These are phyloP conservation scores for Dothistroma septosporum DNA, from an alignment of 2,329 filamentous ascomycete species.

Conservation along the genomic window DNA sequence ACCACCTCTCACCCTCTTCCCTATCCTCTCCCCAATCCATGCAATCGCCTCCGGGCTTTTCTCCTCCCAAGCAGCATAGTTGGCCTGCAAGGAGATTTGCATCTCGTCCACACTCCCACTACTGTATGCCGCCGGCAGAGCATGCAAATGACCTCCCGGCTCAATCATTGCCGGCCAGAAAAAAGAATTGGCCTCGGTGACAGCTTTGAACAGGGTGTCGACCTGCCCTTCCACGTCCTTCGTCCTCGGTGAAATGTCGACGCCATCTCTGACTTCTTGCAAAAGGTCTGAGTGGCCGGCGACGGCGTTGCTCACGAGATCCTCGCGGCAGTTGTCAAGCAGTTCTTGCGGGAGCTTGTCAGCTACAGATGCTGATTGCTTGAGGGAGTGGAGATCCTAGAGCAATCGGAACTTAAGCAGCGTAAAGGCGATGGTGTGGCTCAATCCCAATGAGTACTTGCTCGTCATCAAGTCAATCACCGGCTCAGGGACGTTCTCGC, in stretches of 20 bases:
- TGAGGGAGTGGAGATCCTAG: not conserved
- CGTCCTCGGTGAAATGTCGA: not conserved
- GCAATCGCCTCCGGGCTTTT: constrained; percentile 9
- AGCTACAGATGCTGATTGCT: not conserved
- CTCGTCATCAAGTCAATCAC: not conserved
- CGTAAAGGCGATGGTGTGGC: not conserved
- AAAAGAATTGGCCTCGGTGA: not conserved
- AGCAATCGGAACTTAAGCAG: constrained; percentile 10
- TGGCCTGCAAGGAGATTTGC: not conserved
- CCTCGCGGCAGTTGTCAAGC: not conserved
- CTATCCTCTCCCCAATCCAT: constrained; percentile 6
- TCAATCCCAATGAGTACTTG: not conserved
- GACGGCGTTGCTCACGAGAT: not conserved
- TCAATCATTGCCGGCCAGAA: constrained; percentile 12
- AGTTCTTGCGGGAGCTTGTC: constrained; percentile 3
- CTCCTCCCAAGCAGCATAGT: constrained; percentile 9
- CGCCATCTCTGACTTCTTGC: constrained; percentile 4
- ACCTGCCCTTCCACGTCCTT: constrained; percentile 3
- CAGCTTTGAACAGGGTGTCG: not conserved
- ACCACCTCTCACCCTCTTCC: not conserved
- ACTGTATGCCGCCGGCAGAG: not conserved
- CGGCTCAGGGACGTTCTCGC: constrained; percentile 6
- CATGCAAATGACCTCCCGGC: not conserved
- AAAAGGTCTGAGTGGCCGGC: not conserved
- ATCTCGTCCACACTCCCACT: constrained; percentile 1